A percentile compares a stretch with the other conserved stretches of the same genome.
These are phyloP conservation scores for Monilinia aucupariae DNA, from an alignment of 2,329 filamentous ascomycete genomes.

Conservation along the genomic window DNA sequence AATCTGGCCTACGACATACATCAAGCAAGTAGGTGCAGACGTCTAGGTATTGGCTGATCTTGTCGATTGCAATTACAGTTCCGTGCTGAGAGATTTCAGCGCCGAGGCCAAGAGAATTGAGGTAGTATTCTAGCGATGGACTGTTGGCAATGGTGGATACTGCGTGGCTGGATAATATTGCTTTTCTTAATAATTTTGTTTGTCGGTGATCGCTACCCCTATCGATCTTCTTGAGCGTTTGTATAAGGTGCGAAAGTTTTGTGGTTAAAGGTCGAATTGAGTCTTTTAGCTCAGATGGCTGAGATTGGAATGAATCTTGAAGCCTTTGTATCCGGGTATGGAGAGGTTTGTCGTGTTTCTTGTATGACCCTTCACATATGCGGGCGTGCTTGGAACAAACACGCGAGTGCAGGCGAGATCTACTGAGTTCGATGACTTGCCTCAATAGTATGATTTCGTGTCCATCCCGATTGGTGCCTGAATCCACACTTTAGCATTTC, in stretches of 20 bases:
- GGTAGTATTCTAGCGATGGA: not conserved
- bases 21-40: not conserved
- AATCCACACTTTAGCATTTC: too few relatives aligned
- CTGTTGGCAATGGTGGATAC: not conserved
- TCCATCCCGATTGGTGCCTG: not conserved
- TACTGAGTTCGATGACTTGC: too few relatives aligned
- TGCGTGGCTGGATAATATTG: not conserved
- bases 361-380: too few relatives aligned
- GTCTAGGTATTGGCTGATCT: not conserved
- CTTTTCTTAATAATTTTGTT: not conserved
- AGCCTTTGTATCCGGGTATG: too few relatives aligned
- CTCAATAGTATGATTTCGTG: too few relatives aligned
- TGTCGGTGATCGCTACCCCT: not conserved
- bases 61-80: not conserved
- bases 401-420: too few relatives aligned
- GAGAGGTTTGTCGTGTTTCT: too few relatives aligned
- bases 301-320: too few relatives aligned
- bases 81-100: not conserved
- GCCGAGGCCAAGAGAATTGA: not conserved
- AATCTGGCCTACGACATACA: not conserved
- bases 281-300: too few relatives aligned
- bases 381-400: too few relatives aligned
- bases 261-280: too few relatives aligned
- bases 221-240: not conserved
- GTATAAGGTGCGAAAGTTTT: not conserved